A percentile compares a stretch with the other conserved stretches of the same genome.
Evolutionary conservation across 495 filamentous ascomycete genomes (phyloP).

Genomic region (Ascobolus immersus): DNA sequence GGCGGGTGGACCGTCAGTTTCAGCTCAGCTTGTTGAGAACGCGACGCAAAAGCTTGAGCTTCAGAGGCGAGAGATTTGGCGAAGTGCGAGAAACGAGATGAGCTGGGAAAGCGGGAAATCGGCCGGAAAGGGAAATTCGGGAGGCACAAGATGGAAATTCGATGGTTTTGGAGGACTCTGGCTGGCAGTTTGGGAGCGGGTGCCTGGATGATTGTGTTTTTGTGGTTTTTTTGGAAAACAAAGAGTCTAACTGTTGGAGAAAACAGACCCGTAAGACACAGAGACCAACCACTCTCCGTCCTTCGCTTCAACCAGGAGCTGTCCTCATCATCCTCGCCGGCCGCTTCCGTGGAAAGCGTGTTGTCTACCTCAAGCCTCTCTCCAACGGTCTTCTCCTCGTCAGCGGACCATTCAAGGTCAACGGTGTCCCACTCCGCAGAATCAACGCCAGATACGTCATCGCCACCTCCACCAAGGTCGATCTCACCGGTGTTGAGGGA

Average conservation of each 20-base stretch:
- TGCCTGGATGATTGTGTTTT: not conserved
- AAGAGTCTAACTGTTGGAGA: not conserved
- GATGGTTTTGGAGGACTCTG: too few relatives aligned
- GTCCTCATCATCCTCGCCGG: conserved; percentile 96
- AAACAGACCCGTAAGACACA: conserved; percentile 77
- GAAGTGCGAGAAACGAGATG: conserved; percentile 7
- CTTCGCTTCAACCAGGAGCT: conserved; percentile 72
- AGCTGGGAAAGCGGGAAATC: conserved; percentile 1
- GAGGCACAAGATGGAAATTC: too few relatives aligned
- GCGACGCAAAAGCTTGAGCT: too few relatives aligned
- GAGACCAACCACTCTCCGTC: conserved; percentile 58
- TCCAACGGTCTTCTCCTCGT: conserved; percentile 91
- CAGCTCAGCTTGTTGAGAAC: too few relatives aligned
- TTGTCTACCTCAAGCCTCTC: conserved; percentile 92
- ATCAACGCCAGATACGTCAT: conserved; percentile 99
- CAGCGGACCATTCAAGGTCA: conserved; percentile 98
- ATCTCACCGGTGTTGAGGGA: conserved; percentile 65
- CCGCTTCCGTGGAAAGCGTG: conserved; percentile 99
- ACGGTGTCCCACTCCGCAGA: conserved; percentile 91
- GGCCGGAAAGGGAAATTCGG: conserved; percentile 11
- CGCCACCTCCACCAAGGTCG: conserved; percentile 74
- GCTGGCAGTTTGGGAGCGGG: not conserved
- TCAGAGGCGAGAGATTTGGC: not conserved
- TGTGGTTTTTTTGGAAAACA: not conserved
- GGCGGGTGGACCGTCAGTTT: too few relatives aligned